These are phyloP conservation scores for Kalmusia sp. DNA, from an alignment of 2,329 filamentous ascomycete genomes.

Conservation along the genomic window DNA sequence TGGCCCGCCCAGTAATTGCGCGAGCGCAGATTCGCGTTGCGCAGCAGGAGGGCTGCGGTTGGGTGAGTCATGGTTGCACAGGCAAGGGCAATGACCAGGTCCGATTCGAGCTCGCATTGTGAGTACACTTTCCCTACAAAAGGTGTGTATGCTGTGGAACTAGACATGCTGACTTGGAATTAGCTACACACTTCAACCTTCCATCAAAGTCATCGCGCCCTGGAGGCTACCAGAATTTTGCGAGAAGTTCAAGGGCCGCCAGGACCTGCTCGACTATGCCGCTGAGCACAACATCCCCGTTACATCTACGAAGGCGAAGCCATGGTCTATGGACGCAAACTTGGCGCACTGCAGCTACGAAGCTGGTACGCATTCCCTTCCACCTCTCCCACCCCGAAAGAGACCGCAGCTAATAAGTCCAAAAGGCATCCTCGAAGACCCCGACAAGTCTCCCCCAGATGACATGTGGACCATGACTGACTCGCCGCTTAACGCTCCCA, in stretches of 20 bases:
- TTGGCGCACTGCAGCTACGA: constrained; percentile 82
- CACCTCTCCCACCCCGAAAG: no score
- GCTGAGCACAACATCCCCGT: constrained; percentile 72
- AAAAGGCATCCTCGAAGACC: constrained; percentile 70
- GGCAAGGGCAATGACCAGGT: constrained; percentile 68
- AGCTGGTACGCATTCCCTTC: constrained; percentile 69
- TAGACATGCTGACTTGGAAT: not conserved
- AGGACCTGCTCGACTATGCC: constrained; percentile 77
- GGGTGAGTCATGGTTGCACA: constrained; percentile 56
- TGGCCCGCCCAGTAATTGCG: constrained; percentile 75
- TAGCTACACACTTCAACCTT: constrained; percentile 65
- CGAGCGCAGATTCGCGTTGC: constrained; percentile 70
- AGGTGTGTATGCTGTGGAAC: not conserved
- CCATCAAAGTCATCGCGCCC: constrained; percentile 76
- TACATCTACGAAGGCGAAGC: constrained; percentile 74
- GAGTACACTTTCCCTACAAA: not conserved
- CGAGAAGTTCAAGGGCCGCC: constrained; percentile 73
- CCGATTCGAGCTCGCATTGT: constrained; percentile 68
- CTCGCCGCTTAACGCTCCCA: constrained; percentile 73
- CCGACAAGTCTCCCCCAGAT: constrained; percentile 68
- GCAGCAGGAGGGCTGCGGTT: constrained; percentile 65
- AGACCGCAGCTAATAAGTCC: no score
- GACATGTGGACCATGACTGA: constrained; percentile 83
- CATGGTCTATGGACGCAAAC: constrained; percentile 74
- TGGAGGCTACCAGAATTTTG: constrained; percentile 76